phyloP scores from a whole-genome alignment of 352 stramenopile species.

The Sclerospora graminicola region DNA sequence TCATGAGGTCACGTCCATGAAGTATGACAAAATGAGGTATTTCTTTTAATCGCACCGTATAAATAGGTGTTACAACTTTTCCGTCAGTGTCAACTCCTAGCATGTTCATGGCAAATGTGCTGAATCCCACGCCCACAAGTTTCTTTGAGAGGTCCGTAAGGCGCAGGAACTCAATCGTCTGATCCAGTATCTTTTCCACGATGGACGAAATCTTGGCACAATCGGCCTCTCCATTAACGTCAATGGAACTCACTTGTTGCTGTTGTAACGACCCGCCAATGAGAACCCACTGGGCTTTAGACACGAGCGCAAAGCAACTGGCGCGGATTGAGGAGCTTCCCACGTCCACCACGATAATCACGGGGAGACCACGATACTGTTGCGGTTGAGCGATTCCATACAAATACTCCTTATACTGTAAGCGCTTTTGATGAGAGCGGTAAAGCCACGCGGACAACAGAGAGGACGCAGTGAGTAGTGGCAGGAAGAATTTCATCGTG shows the following conservation, averaged over 20 bases:
- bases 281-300: slow-evolving; percentile 39
- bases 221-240: slow-evolving; percentile 49
- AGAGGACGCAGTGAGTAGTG: slow-evolving; percentile 17
- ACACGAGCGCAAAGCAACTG: slow-evolving; percentile 72
- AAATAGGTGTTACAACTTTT: slow-evolving; percentile 57
- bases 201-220: slow-evolving; percentile 25
- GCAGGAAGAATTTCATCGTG: slow-evolving; percentile 20
- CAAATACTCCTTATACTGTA: slow-evolving; percentile 13
- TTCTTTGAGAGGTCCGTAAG: slow-evolving; percentile 23
- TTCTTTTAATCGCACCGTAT: slow-evolving; percentile 34
- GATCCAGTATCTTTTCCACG: slow-evolving; percentile 46
- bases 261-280: slow-evolving; percentile 61
- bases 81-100: slow-evolving; percentile 75
- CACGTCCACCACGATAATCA: slow-evolving; percentile 84
- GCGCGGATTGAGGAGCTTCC: slow-evolving; percentile 90
- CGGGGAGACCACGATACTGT: slow-evolving; percentile 32
- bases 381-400: slow-evolving; percentile 23
- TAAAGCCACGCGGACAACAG: slow-evolving; percentile 16
- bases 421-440: slow-evolving; percentile 15
- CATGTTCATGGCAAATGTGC: slow-evolving; percentile 91
- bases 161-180: slow-evolving; percentile 40
- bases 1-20: not conserved
- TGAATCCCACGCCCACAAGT: slow-evolving; percentile 84
- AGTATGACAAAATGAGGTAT: not conserved
- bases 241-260: slow-evolving; percentile 33